Percentiles rank a stretch among this genome's conserved stretches.
Evolutionary conservation across 83 land plant species (phyloP).

Genomic region (Thuja plicata): DNA sequence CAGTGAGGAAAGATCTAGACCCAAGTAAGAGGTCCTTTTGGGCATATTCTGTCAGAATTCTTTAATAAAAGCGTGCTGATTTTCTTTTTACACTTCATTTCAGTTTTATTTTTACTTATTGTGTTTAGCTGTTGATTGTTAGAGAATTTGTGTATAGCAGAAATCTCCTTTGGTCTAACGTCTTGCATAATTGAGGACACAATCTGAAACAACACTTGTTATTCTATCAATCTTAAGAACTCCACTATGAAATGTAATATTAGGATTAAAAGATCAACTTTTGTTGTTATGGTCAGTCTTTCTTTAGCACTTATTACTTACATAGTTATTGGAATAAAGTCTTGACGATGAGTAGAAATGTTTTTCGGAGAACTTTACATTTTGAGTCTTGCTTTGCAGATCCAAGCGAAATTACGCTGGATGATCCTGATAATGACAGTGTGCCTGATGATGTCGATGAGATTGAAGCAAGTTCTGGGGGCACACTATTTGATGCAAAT

Average conservation of each 20-base stretch:
- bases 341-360: background rate
- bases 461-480: constrained; percentile 3
- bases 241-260: background rate
- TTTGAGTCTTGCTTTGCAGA: constrained; percentile 5
- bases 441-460: constrained; percentile 3
- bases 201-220: background rate
- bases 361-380: background rate
- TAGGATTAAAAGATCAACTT: background rate
- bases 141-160: background rate
- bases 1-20: background rate
- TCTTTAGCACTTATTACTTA: background rate
- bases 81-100: background rate
- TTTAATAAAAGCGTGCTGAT: background rate
- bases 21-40: background rate
- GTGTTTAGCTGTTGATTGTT: background rate
- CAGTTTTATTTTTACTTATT: background rate
- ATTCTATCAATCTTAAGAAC: background rate
- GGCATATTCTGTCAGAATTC: background rate
- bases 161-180: background rate
- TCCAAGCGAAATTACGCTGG: background rate
- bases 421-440: constrained; percentile 5
- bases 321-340: background rate
- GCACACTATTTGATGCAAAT: background rate
- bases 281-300: background rate
- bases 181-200: background rate